Evolutionary conservation across 2,329 filamentous ascomycete genomes (phyloP), one percentile per base, ranked within the genome.

Genomic region (Apiospora rasikravindrae): DNA sequence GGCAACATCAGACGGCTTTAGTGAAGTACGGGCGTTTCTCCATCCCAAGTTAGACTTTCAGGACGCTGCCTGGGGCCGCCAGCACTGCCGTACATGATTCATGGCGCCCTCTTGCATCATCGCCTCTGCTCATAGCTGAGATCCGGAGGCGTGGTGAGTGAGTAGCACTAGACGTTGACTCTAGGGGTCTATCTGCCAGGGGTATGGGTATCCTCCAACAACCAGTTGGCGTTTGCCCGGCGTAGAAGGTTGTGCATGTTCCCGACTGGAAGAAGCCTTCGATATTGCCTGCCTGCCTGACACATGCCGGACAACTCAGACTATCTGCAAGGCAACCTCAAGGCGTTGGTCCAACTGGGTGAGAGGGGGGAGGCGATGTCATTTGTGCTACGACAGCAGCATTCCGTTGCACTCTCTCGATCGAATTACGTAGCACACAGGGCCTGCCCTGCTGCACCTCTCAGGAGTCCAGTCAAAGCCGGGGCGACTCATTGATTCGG

Each of bases 281-380:
- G 33, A 64, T 24, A 64, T 40, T 64, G 33, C 33, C 33, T 37
- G 33, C 33, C 33, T 37, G 33, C 57, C 57, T 64, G 57, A 64
- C 57, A 64, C 57, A 64, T 64, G 57, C 33, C 33, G 33, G 57
- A 64, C 57, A 64, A 40, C 57, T 64, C 57, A 64, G 57, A 64
- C 57, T 40, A 64, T 64, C 57, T 64, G 57, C 57, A 64, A 64
- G 57, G 57, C 57, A 64, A 64, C 57, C 19, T 40, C 57, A 64
- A 64, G 33, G 57, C 57, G 57, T 64, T 64, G 57, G 57, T 64
- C 57, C 57, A 64, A 64, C 57, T 40, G 53, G 53, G 33, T 37
- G 53, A 61, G 51, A 16, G 53, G 53, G 26, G 16, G 33, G 29
- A 33, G 53, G 29, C 53, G 29, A 61, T 61, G 53, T 64, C 57